These are phyloP conservation scores for Cryptosporidium sp. DNA, from an alignment of 169 alveolate genomes.

Conservation along the genomic window DNA sequence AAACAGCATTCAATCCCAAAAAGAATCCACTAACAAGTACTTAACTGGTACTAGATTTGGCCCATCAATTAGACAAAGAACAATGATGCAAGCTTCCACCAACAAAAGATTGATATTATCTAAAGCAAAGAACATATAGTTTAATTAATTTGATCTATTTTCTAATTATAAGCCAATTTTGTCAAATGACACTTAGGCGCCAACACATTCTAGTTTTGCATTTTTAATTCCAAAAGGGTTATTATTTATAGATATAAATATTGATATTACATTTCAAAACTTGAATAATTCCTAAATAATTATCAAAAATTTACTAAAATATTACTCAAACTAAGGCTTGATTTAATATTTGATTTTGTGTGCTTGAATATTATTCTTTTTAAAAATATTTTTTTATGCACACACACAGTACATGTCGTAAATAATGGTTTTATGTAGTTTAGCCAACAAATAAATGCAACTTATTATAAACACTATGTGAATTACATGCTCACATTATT, in stretches of 20 bases:
- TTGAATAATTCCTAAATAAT: background rate
- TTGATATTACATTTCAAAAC: too few relatives aligned
- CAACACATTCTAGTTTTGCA: background rate
- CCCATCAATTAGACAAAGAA: constrained; percentile 36
- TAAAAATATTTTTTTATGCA: background rate
- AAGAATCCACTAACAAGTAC: background rate
- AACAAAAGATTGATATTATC: background rate
- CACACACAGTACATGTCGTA: constrained; percentile 70
- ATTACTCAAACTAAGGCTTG: background rate
- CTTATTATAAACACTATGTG: background rate
- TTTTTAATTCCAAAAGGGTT: background rate
- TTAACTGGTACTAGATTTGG: constrained; percentile 75
- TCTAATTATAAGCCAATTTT: background rate
- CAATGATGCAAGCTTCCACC: background rate
- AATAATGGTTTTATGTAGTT: constrained; percentile 20
- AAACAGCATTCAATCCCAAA: constrained; percentile 56
- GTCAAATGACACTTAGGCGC: background rate
- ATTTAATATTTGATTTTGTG: background rate
- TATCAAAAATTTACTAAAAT: too few relatives aligned
- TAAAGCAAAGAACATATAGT: background rate
- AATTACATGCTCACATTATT: constrained; percentile 1
- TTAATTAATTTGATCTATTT: background rate
- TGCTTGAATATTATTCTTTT: background rate
- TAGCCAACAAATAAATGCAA: background rate
- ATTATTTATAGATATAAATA: too few relatives aligned